These are phyloP conservation scores for Taiozyma sp. DNA, from an alignment of 1,139 yeast species.

Conservation along the genomic window DNA sequence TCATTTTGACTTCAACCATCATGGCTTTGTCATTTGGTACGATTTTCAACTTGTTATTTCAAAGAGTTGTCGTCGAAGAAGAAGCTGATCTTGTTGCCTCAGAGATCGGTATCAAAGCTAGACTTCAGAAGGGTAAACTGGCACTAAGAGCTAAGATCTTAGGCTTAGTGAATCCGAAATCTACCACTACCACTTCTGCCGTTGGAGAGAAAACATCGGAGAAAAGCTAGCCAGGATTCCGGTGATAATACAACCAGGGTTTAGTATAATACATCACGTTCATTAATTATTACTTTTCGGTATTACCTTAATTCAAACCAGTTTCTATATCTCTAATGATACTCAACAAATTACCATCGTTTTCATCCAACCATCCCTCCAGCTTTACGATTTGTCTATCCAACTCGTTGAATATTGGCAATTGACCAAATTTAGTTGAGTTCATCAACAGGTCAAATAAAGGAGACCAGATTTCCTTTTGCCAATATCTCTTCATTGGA, in stretches of 20 bases:
- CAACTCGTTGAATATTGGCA: conserved; percentile 41
- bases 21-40: conserved; percentile 93
- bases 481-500: conserved; percentile 75
- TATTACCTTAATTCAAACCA: conserved; percentile 11
- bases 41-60: conserved; percentile 70
- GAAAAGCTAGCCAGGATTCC: neutral
- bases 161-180: neutral
- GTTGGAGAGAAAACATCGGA: neutral
- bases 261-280: neutral
- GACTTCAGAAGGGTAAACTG: conserved; percentile 1
- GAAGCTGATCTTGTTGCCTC: conserved; percentile 34
- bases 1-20: conserved; percentile 87
- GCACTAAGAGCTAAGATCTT: neutral
- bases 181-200: neutral
- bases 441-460: conserved; percentile 65
- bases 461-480: conserved; percentile 63
- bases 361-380: conserved; percentile 32
- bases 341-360: conserved; percentile 7
- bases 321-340: conserved; percentile 16
- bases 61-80: conserved; percentile 71
- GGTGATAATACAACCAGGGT: neutral
- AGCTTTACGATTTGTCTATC: conserved; percentile 34
- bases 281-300: neutral
- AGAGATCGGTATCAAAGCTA: conserved; percentile 11
- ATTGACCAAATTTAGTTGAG: conserved; percentile 34